A percentile compares a stretch with the other conserved stretches of the same genome.
Conservation (phyloP, 2,329 filamentous ascomycete genomes). For the Verticillium dahliae region DNA sequence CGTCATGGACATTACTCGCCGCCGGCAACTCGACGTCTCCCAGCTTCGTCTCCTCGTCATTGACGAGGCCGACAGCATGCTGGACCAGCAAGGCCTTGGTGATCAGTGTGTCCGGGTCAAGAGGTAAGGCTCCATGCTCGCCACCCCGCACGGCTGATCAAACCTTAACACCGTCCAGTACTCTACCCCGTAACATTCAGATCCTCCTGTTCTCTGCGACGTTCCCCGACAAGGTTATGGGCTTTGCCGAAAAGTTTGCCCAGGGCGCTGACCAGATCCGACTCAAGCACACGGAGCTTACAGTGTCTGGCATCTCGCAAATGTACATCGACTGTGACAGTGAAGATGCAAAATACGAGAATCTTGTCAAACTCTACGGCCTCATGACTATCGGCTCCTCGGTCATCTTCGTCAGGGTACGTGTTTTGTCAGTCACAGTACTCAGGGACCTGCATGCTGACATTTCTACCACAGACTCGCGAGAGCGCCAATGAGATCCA, state of each 20-base stretch:
- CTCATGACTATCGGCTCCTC: slow-evolving; percentile 95
- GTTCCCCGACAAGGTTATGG: slow-evolving; percentile 77
- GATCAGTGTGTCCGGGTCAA: slow-evolving; percentile 93
- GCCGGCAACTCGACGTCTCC: slow-evolving; percentile 64
- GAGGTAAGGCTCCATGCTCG: slow-evolving; percentile 43
- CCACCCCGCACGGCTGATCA: slow-evolving; percentile 1
- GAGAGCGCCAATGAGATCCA: slow-evolving; percentile 82
- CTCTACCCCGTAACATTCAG: slow-evolving; percentile 71
- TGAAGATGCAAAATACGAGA: slow-evolving; percentile 78
- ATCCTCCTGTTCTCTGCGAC: slow-evolving; percentile 95
- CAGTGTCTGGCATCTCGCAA: slow-evolving; percentile 94
- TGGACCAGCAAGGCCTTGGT: slow-evolving; percentile 89
- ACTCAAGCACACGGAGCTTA: slow-evolving; percentile 83
- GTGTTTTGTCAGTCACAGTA: slow-evolving; percentile 12
- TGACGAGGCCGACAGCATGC: slow-evolving; percentile 98
- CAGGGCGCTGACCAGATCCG: slow-evolving; percentile 82
- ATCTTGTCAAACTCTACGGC: slow-evolving; percentile 88
- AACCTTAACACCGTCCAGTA: slow-evolving; percentile 33
- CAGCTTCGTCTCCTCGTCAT: slow-evolving; percentile 78
- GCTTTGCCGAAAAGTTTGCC: slow-evolving; percentile 78
- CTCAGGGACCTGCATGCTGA: not conserved
- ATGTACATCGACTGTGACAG: slow-evolving; percentile 91
- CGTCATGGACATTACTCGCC: slow-evolving; percentile 78
- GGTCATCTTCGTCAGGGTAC: slow-evolving; percentile 92
- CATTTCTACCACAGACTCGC: slow-evolving; percentile 54